Percentiles rank a stretch among this genome's conserved stretches.
phyloP scores from a whole-genome alignment of 345 rosid genomes.

The Psidium friedrichsthalianum region DNA sequence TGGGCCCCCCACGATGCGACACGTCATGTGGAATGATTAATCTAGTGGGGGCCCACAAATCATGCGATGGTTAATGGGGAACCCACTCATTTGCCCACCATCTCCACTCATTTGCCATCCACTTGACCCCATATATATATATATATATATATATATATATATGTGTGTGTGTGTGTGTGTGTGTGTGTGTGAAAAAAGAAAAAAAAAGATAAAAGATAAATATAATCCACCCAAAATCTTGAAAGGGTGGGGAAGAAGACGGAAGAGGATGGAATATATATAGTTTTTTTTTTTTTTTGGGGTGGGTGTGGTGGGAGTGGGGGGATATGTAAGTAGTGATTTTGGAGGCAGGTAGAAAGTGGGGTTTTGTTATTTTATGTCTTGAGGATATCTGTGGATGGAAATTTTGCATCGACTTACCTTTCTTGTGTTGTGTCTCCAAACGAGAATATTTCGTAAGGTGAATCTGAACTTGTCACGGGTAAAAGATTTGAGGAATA shows the following conservation, averaged over 20 bases:
- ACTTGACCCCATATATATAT: not conserved
- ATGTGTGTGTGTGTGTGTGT: too few relatives aligned
- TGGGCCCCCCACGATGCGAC: not conserved
- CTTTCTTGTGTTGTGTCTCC: not conserved
- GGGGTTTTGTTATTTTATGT: not conserved
- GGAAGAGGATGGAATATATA: too few relatives aligned
- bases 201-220: too few relatives aligned
- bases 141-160: too few relatives aligned
- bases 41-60: not conserved
- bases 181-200: too few relatives aligned
- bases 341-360: not conserved
- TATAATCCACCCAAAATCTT: too few relatives aligned
- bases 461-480: not conserved
- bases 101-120: not conserved
- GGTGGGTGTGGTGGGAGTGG: too few relatives aligned
- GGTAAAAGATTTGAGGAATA: not conserved
- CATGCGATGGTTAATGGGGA: not conserved
- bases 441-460: not conserved
- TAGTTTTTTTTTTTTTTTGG: too few relatives aligned
- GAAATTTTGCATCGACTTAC: not conserved
- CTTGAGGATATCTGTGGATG: not conserved
- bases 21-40: not conserved
- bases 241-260: too few relatives aligned
- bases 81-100: not conserved
- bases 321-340: not conserved